Conservation (phyloP, 352 stramenopile genomes). For the Globisporangium viniferum region DNA sequence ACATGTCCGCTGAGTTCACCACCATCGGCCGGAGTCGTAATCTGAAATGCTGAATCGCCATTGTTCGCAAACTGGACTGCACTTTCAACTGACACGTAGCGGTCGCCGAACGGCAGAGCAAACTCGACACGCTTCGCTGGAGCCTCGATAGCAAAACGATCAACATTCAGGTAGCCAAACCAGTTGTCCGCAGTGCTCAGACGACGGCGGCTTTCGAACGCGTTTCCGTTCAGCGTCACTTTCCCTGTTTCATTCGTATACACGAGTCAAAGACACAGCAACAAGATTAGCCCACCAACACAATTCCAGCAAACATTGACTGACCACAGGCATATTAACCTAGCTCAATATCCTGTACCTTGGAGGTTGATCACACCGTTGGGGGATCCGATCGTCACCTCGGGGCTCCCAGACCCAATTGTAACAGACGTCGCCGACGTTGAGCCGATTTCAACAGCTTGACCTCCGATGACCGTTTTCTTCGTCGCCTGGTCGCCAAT, state of each 20-base stretch:
- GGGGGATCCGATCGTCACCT: slow-evolving; percentile 36
- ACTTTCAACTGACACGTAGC: slow-evolving; percentile 28
- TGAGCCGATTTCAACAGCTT: slow-evolving; percentile 23
- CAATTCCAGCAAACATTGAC: neutral
- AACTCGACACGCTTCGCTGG: slow-evolving; percentile 19
- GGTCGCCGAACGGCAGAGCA: slow-evolving; percentile 23
- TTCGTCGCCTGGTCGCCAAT: slow-evolving; percentile 28
- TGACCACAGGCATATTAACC: neutral
- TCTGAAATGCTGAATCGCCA: slow-evolving; percentile 5
- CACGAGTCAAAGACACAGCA: neutral
- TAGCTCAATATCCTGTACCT: slow-evolving; percentile 3
- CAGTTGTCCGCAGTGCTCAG: slow-evolving; percentile 15
- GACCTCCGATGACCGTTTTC: slow-evolving; percentile 16
- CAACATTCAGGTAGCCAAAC: slow-evolving; percentile 37
- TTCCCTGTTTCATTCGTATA: slow-evolving; percentile 22
- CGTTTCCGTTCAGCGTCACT: slow-evolving; percentile 55
- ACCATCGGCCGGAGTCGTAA: neutral
- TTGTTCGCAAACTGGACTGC: slow-evolving; percentile 20
- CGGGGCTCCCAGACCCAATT: slow-evolving; percentile 28
- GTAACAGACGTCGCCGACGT: slow-evolving; percentile 21
- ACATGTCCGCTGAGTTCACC: slow-evolving; percentile 19
- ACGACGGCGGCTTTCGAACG: slow-evolving; percentile 28
- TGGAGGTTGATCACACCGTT: slow-evolving; percentile 30
- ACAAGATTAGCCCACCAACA: neutral
- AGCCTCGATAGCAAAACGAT: slow-evolving; percentile 20